Conservation (phyloP, 139 green algal species). For the Chlamydomonas incerta region DNA sequence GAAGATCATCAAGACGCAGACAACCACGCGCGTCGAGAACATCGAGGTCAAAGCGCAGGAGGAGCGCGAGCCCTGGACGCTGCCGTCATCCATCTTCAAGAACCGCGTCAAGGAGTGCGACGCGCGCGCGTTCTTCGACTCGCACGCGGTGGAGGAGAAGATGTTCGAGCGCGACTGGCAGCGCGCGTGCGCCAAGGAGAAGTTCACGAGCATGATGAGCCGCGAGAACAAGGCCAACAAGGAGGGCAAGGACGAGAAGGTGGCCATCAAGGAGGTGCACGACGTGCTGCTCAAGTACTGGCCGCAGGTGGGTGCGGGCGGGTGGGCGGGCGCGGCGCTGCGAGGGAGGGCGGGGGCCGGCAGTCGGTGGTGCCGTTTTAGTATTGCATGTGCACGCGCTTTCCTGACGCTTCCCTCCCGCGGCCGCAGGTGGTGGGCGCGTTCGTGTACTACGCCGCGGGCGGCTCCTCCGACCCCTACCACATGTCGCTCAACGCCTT, state of each 20-base stretch:
- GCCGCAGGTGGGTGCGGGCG: slow-evolving; percentile 41
- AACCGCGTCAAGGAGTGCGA: slow-evolving; percentile 73
- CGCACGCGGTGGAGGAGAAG: slow-evolving; percentile 58
- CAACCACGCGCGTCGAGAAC: slow-evolving; percentile 63
- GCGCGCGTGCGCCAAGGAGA: slow-evolving; percentile 75
- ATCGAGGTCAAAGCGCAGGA: slow-evolving; percentile 59
- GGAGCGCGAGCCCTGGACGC: slow-evolving; percentile 71
- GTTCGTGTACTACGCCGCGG: slow-evolving; percentile 74
- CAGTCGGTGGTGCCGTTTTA: no score
- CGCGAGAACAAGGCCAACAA: slow-evolving; percentile 78
- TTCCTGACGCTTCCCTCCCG: not conserved
- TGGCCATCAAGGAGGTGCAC: slow-evolving; percentile 69
- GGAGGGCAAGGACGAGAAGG: slow-evolving; percentile 69
- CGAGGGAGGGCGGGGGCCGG: no score
- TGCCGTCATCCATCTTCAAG: slow-evolving; percentile 81
- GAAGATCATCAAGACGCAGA: slow-evolving; percentile 72
- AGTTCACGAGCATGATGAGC: slow-evolving; percentile 77
- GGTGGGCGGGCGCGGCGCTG: no score
- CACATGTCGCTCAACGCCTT: slow-evolving; percentile 78
- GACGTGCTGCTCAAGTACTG: slow-evolving; percentile 72
- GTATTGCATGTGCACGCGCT: no score
- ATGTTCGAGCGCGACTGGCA: slow-evolving; percentile 83
- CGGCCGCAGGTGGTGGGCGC: slow-evolving; percentile 52
- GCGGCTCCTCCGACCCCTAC: slow-evolving; percentile 74
- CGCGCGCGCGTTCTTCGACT: slow-evolving; percentile 68